Base-by-base conservation (phyloP, 176 grass and related monocot genomes). In the Eleusine coracana region DNA sequence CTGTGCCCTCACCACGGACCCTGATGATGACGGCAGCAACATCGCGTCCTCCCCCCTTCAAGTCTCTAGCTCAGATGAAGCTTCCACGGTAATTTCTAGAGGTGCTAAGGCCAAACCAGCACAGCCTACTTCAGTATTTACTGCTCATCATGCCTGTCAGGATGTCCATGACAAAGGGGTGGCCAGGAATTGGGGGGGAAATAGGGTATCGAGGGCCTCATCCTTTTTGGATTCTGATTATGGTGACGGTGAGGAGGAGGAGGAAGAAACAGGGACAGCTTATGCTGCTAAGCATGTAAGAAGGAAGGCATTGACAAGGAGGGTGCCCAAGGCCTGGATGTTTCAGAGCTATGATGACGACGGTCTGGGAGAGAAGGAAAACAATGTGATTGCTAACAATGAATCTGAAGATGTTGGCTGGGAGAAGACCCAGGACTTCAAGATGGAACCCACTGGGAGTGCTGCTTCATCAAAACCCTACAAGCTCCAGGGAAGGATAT, bases 401-500 rank as follows among this genome's bases (percentile, higher is more conserved):
- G 45, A 85, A 51, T 42, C 41, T 44, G 83, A 92, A 10, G 83
- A 88, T 16, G 88, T 83, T 67, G 83, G 42, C 10, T 84, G 78
- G 85, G 66, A 86, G 59, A 76, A 78, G 71, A 79, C 50, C 0
- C 77, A 90, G 82, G 84, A 82, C 14, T 91, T 94, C 78, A 87
- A 74, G 66, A 87, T 94, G 89, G 81, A 73, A 3, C 86, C 84
- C n/a, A 77, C 70, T 49, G 89, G 70, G 50, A 48, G 68, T 60
- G 83, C 83, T n/a, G 85, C 81, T 16, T 73, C 52, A 66, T 66
- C 54, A 18, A 89, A 44, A 39, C 74, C 66, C 0, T 95, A 91
- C 82, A 90, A 78, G 76, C 86, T 98, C 36, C 68, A 72, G 0
- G 71, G 81, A 77, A 80, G 25, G 38, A 76, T 98, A 86, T 84